phyloP scores from a whole-genome alignment of 164 flowering plant species.

The Vitis vinifera region ASM3070453v1 NC_081808.1:6626001-6626500 shows the following conservation, averaged over 20 bases:
- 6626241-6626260: conserved; percentile 69
- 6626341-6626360: conserved; percentile 53
- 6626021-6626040: conserved; percentile 72
- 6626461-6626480: conserved; percentile 49
- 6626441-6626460: conserved; percentile 68
- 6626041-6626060: conserved; percentile 52
- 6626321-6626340: conserved; percentile 65
- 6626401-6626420: conserved; percentile 60
- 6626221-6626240: conserved; percentile 65
- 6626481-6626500: background rate
- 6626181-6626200: conserved; percentile 60
- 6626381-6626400: conserved; percentile 62
- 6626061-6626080: conserved; percentile 65
- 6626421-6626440: conserved; percentile 63
- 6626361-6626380: conserved; percentile 68
- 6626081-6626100: conserved; percentile 71
- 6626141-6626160: conserved; percentile 69
- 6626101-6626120: conserved; percentile 66
- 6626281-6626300: conserved; percentile 61
- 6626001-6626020: conserved; percentile 56
- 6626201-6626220: conserved; percentile 64
- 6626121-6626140: conserved; percentile 66
- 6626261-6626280: conserved; percentile 63
- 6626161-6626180: conserved; percentile 53
- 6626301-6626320: conserved; percentile 63